Conservation (phyloP, 495 filamentous ascomycete genomes). For the Lepidopterella palustris region DNA sequence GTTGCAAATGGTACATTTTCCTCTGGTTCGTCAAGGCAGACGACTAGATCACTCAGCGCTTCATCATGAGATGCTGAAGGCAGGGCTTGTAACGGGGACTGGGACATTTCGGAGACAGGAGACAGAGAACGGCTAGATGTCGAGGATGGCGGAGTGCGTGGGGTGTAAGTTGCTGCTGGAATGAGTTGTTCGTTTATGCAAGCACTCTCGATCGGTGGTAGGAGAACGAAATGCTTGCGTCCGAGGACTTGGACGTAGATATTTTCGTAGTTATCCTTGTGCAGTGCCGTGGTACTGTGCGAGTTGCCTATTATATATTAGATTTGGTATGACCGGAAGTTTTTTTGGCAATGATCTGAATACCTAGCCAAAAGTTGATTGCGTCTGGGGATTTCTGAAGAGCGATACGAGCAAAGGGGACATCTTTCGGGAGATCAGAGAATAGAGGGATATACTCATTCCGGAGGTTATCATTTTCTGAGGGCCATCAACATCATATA, state of each 20-base stretch:
- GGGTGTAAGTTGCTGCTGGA: slow-evolving; percentile 45
- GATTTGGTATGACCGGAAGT: neutral
- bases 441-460: slow-evolving; percentile 57
- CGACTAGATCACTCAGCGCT: slow-evolving; percentile 29
- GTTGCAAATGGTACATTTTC: slow-evolving; percentile 53
- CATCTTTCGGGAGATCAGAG: slow-evolving; percentile 46
- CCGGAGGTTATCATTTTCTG: slow-evolving; percentile 67
- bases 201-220: slow-evolving; percentile 57
- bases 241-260: slow-evolving; percentile 68
- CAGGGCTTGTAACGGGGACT: neutral
- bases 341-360: neutral
- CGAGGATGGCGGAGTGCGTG: neutral
- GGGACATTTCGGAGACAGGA: neutral
- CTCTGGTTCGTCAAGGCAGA: slow-evolving; percentile 33
- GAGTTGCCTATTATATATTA: slow-evolving; percentile 42
- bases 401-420: slow-evolving; percentile 62
- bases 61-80: slow-evolving; percentile 1
- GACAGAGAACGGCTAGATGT: neutral
- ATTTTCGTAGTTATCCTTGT: slow-evolving; percentile 78
- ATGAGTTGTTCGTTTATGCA: slow-evolving; percentile 56
- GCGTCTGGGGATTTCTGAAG: slow-evolving; percentile 57
- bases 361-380: slow-evolving; percentile 69
- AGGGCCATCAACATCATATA: slow-evolving; percentile 25
- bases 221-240: slow-evolving; percentile 60
- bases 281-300: slow-evolving; percentile 56